Conservation (phyloP, 2,329 filamentous ascomycete species). For the Aspergillus latus region DNA sequence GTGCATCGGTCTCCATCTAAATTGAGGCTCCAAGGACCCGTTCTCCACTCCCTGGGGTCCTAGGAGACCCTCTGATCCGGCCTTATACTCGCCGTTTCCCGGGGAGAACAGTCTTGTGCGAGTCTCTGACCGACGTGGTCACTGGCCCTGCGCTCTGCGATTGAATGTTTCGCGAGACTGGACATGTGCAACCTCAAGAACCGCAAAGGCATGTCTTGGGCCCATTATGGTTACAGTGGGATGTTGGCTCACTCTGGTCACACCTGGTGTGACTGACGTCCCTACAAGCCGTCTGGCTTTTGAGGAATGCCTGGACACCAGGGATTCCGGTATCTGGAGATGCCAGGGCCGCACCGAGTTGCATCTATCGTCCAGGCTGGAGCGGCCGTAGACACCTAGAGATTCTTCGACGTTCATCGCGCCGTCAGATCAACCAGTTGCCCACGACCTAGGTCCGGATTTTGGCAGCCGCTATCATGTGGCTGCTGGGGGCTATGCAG, state of each 20-base stretch:
- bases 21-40: conserved; percentile 8
- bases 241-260: not conserved
- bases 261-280: conserved; percentile 10
- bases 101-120: conserved; percentile 5
- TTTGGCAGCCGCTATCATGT: conserved; percentile 2
- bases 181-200: not conserved
- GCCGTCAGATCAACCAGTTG: not conserved
- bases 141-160: not conserved
- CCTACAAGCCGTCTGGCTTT: not conserved
- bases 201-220: not conserved
- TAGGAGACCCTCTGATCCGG: conserved; percentile 2
- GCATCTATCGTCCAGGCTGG: not conserved
- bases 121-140: conserved; percentile 2
- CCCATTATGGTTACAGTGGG: not conserved
- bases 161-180: conserved; percentile 1
- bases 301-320: not conserved
- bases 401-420: not conserved
- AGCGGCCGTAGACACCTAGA: not conserved
- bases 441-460: not conserved
- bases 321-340: not conserved
- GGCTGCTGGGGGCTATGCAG: conserved; percentile 1
- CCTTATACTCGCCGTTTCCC: not conserved
- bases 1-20: conserved; percentile 7
- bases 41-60: conserved; percentile 1
- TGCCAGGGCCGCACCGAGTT: not conserved